Evolutionary conservation across 1,284 basidiomycete species (phyloP).

Genomic region (Cutaneotrichosporon cutaneum): DNA sequence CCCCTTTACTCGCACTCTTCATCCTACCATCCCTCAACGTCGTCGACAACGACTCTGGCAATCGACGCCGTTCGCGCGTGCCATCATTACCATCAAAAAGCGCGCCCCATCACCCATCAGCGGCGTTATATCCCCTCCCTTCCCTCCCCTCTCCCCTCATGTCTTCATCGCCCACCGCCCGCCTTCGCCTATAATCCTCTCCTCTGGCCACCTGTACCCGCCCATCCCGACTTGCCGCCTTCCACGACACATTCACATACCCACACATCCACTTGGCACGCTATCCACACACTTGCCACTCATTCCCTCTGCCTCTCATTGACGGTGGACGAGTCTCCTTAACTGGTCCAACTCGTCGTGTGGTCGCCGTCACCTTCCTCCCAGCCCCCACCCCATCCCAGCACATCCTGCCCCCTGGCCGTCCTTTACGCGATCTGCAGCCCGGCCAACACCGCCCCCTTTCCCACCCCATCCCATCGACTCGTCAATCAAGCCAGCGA

Average conservation of each 20-base stretch:
- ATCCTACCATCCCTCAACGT: neutral
- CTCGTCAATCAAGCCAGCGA: neutral
- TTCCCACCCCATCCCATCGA: neutral
- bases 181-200: neutral
- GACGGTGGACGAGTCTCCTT: slow-evolving; percentile 17
- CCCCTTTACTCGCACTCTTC: neutral
- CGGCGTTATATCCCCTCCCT: neutral
- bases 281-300: neutral
- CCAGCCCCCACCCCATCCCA: neutral
- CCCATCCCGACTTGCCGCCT: slow-evolving; percentile 7
- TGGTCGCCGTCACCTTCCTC: neutral
- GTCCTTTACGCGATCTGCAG: neutral
- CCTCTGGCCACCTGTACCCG: neutral
- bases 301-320: neutral
- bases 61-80: neutral
- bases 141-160: neutral
- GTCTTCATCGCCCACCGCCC: neutral
- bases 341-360: slow-evolving; percentile 14
- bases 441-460: neutral
- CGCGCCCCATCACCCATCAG: neutral
- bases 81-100: neutral
- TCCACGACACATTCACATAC: neutral
- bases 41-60: neutral
- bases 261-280: neutral
- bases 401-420: neutral